Base-by-base conservation (phyloP, 1,139 yeast species). In the Suhomyces bokatorum region DNA sequence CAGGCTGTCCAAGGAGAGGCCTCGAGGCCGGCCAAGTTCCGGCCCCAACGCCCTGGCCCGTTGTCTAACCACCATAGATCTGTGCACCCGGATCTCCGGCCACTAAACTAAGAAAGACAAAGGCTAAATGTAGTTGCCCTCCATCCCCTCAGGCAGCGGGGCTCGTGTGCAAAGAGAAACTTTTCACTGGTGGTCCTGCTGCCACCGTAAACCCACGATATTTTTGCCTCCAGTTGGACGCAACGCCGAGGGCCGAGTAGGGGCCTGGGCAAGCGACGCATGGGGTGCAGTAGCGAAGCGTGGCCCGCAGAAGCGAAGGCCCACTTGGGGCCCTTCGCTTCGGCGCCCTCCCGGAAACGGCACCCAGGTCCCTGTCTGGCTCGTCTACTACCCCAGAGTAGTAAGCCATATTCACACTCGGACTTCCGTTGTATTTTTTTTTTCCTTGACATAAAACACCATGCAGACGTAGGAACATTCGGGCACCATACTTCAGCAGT, bases 371-470 rank as follows among this genome's bases (percentile, higher is more conserved):
- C 29, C 20, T 8, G n/a, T n/a, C n/a, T 13, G 28, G 20, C 29
- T 34, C 36, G 36, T 24, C 30, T 22, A 34, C 16, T 40, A 41
- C 44, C 44, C 40, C 44, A 20, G 44, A 41, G 39, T 37, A 31
- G 40, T 14, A 34, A 34, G 31, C 27, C 27, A 3, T 27, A 15
- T 26, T 32, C 14, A 29, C 34, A 32, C 46, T 43, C 46, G 46
- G 46, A 43, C 46, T 43, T 43, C 46, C 46, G 46, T 43, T 37
- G 39, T 29, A n/a, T 20, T 26, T 32, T 37, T 42, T 41, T 42
- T 41, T 41, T 33, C 37, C 17, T 37, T 35, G 37, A 41, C 39
- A 27, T 17, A 35, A 40, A 35, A 20, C 30, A 32, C 43, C 39
- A 35, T 40, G 43, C 31, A 24, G 30, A 13, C 29, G 38, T 39